Percentiles rank a stretch among this genome's conserved stretches.
Conservation (phyloP, 2,329 filamentous ascomycete genomes). For the Penicillium sp. region DNA sequence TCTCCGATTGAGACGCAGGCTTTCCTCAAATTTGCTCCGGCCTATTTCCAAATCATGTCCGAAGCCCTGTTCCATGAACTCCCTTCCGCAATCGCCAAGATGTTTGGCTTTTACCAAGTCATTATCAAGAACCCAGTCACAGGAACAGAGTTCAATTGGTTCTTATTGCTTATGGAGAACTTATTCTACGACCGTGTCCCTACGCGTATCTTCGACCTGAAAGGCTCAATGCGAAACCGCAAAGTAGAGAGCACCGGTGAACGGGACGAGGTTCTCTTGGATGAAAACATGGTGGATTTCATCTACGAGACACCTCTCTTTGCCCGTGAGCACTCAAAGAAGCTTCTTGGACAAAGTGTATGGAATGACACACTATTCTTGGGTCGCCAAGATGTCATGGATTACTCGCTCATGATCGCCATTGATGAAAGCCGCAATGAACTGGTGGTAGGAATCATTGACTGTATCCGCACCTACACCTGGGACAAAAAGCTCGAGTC, state of each 20-base stretch:
- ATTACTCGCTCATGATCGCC: slow-evolving; percentile 97
- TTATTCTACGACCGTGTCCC: slow-evolving; percentile 92
- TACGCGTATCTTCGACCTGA: slow-evolving; percentile 89
- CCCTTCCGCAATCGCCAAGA: slow-evolving; percentile 96
- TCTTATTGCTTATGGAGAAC: slow-evolving; percentile 94
- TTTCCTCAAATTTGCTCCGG: slow-evolving; percentile 91
- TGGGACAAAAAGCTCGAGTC: slow-evolving; percentile 99
- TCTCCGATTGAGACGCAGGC: slow-evolving; percentile 89
- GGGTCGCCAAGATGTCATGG: slow-evolving; percentile 95
- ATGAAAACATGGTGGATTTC: slow-evolving; percentile 99
- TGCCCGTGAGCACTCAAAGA: slow-evolving; percentile 92
- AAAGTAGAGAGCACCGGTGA: slow-evolving; percentile 95
- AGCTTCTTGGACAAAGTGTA: slow-evolving; percentile 82
- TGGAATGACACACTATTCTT: slow-evolving; percentile 98
- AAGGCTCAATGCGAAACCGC: slow-evolving; percentile 97
- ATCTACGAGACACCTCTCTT: slow-evolving; percentile 97
- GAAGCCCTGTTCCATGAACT: slow-evolving; percentile 93
- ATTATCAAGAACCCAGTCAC: slow-evolving; percentile 93
- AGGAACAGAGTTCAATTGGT: slow-evolving; percentile 90
- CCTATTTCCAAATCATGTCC: slow-evolving; percentile 96
- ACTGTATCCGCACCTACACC: slow-evolving; percentile 96
- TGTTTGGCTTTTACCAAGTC: slow-evolving; percentile 97
- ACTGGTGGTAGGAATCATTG: slow-evolving; percentile 94
- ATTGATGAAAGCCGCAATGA: slow-evolving; percentile 89
- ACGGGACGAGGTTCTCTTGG: slow-evolving; percentile 90